These are phyloP conservation scores for Boletus coccyginus DNA, from an alignment of 768 basidiomycete genomes.

Conservation along the genomic window DNA sequence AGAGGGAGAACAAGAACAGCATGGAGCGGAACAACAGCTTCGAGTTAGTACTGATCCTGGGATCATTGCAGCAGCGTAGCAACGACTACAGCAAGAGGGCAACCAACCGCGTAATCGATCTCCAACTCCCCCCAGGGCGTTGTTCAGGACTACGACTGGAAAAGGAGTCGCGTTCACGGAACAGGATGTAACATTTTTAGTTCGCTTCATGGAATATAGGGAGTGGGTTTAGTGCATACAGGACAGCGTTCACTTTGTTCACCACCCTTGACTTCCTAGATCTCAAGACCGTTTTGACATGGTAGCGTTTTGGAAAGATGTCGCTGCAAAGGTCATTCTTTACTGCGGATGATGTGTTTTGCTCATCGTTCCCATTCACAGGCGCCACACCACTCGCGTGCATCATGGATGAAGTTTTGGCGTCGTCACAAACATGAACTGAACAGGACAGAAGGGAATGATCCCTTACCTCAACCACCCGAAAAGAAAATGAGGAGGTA, in stretches of 20 bases:
- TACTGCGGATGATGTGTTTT: neutral
- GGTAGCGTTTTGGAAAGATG: constrained; percentile 79
- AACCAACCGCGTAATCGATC: constrained; percentile 55
- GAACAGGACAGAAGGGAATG: constrained; percentile 60
- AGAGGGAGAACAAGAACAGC: constrained; percentile 43
- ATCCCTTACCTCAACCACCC: constrained; percentile 69
- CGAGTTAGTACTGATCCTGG: constrained; percentile 39
- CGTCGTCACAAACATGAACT: constrained; percentile 85
- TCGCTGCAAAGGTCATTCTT: constrained; percentile 56
- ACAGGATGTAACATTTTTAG: constrained; percentile 75
- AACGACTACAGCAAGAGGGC: constrained; percentile 37
- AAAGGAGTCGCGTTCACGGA: constrained; percentile 89
- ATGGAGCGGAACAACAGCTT: constrained; percentile 40
- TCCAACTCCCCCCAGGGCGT: constrained; percentile 75
- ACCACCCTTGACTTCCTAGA: constrained; percentile 29
- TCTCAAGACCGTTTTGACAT: constrained; percentile 64
- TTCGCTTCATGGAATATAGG: constrained; percentile 74
- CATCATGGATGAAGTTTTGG: constrained; percentile 95
- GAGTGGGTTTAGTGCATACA: constrained; percentile 45
- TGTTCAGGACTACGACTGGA: constrained; percentile 83
- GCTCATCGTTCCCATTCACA: constrained; percentile 26
- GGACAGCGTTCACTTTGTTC: neutral
- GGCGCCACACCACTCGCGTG: constrained; percentile 89
- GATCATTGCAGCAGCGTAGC: constrained; percentile 44
- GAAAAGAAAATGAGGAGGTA: constrained; percentile 89